phyloP scores from a whole-genome alignment of 2,329 filamentous ascomycete species.

The Monilinia vaccinii-corymbosi region DNA sequence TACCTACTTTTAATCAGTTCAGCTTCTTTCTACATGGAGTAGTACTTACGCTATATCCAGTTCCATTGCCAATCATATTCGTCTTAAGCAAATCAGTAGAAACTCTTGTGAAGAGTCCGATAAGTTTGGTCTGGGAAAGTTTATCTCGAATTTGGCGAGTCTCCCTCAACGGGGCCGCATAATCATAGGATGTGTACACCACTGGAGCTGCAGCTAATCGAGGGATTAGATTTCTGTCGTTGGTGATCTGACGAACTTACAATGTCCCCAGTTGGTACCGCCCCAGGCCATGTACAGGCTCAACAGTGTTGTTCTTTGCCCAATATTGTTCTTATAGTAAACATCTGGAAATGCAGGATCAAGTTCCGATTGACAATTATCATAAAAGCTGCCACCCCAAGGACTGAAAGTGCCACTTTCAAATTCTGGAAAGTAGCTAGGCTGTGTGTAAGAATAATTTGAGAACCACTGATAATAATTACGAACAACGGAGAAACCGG shows the following conservation, averaged over 20 bases:
- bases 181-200: slow-evolving; percentile 40
- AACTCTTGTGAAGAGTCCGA: slow-evolving; percentile 44
- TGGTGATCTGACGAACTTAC: slow-evolving; percentile 19
- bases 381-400: slow-evolving; percentile 44
- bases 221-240: slow-evolving; percentile 1
- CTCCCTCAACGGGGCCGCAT: slow-evolving; percentile 42
- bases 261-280: slow-evolving; percentile 48
- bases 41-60: slow-evolving; percentile 33
- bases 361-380: slow-evolving; percentile 39
- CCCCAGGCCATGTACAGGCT: slow-evolving; percentile 45
- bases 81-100: slow-evolving; percentile 42
- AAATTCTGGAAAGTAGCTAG: slow-evolving; percentile 44
- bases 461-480: slow-evolving; percentile 49
- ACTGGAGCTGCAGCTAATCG: slow-evolving; percentile 35
- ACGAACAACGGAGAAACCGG: slow-evolving; percentile 41
- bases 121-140: slow-evolving; percentile 44
- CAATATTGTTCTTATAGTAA: slow-evolving; percentile 48
- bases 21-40: not conserved
- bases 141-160: slow-evolving; percentile 44
- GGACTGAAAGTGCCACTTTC: slow-evolving; percentile 45
- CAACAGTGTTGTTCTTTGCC: slow-evolving; percentile 38
- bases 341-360: slow-evolving; percentile 42
- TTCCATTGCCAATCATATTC: slow-evolving; percentile 46
- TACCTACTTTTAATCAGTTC: slow-evolving; percentile 16
- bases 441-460: slow-evolving; percentile 46